phyloP scores from a whole-genome alignment of 495 filamentous ascomycete genomes.

The Podospora pseudoanserina region DNA sequence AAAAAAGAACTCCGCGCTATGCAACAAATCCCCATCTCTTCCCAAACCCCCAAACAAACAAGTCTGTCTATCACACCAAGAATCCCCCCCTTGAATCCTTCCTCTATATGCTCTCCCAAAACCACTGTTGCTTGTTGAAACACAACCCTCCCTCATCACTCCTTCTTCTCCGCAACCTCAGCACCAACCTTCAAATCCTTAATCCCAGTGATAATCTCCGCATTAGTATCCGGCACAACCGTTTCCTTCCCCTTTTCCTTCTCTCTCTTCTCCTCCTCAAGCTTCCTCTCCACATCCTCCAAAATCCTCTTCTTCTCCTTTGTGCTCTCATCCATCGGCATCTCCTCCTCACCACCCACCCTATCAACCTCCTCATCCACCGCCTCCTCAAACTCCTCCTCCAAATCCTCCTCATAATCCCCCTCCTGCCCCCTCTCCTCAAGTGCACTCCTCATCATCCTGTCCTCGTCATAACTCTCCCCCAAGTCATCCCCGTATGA shows the following conservation, averaged over 20 bases:
- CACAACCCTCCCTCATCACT: not conserved
- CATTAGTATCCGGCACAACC: slow-evolving; percentile 38
- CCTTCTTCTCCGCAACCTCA: slow-evolving; percentile 21
- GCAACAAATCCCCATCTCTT: slow-evolving; percentile 15
- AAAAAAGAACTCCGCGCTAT: slow-evolving; percentile 30
- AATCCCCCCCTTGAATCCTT: slow-evolving; percentile 12
- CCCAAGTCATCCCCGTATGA: slow-evolving; percentile 47
- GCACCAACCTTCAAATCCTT: slow-evolving; percentile 37
- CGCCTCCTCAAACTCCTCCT: slow-evolving; percentile 36
- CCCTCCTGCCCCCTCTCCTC: slow-evolving; percentile 34
- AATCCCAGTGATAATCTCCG: slow-evolving; percentile 51
- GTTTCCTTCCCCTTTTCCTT: slow-evolving; percentile 7
- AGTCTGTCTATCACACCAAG: not conserved
- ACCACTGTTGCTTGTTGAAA: not conserved
- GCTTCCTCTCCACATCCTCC: slow-evolving; percentile 4
- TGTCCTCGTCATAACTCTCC: slow-evolving; percentile 38
- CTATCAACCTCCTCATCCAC: slow-evolving; percentile 15
- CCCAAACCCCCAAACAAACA: not conserved
- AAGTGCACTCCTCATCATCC: slow-evolving; percentile 25
- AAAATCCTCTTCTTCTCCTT: not conserved
- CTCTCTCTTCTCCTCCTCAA: slow-evolving; percentile 2
- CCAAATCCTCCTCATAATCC: slow-evolving; percentile 38
- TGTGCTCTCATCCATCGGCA: slow-evolving; percentile 1
- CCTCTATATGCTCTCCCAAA: slow-evolving; percentile 1
- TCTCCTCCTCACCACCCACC: slow-evolving; percentile 17